phyloP scores from a whole-genome alignment of 2,329 filamentous ascomycete genomes.

The Colletotrichum gloeosporioides region DNA sequence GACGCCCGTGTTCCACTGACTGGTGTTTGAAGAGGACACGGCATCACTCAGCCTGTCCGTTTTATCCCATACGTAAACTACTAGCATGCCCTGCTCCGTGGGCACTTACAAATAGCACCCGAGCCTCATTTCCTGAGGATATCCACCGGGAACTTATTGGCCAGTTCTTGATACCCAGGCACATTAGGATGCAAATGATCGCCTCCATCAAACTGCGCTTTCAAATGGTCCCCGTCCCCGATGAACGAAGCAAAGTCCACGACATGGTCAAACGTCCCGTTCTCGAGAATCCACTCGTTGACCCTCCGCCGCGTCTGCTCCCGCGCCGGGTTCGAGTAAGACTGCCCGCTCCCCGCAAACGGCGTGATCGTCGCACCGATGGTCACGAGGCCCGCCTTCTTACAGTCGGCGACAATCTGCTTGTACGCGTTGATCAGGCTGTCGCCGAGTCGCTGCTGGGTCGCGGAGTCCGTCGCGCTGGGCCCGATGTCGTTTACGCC shows the following conservation, averaged over 20 bases:
- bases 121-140: slow-evolving; percentile 44
- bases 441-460: slow-evolving; percentile 55
- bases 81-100: background rate
- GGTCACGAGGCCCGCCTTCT: slow-evolving; percentile 57
- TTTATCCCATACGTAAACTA: background rate
- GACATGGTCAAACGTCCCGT: slow-evolving; percentile 61
- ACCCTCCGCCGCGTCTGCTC: slow-evolving; percentile 62
- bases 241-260: slow-evolving; percentile 67
- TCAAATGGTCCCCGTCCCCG: slow-evolving; percentile 56
- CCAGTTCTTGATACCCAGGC: slow-evolving; percentile 64
- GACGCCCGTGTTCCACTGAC: background rate
- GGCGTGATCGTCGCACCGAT: slow-evolving; percentile 72
- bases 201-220: slow-evolving; percentile 59
- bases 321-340: slow-evolving; percentile 58
- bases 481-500: slow-evolving; percentile 73
- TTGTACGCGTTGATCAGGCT: slow-evolving; percentile 61
- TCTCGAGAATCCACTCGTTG: slow-evolving; percentile 65
- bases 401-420: slow-evolving; percentile 61
- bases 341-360: slow-evolving; percentile 57
- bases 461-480: slow-evolving; percentile 45
- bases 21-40: background rate
- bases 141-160: slow-evolving; percentile 61
- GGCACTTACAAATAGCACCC: background rate
- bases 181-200: slow-evolving; percentile 71
- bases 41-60: background rate